Base-by-base conservation (phyloP, 768 basidiomycete species). In the Gloeostereum incarnatum region DNA sequence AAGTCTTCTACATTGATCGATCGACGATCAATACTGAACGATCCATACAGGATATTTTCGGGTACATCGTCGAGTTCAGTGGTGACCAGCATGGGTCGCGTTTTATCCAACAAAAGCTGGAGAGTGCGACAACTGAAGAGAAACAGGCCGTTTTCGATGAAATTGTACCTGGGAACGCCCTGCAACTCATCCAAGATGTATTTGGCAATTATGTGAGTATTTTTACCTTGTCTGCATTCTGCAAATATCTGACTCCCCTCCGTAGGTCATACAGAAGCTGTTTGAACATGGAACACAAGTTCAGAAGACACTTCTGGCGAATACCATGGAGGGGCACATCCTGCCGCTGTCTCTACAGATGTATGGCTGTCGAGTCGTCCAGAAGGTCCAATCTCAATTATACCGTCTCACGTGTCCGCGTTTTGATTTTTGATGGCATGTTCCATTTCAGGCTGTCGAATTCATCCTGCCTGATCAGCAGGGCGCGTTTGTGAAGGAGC, bases 21-120 rank as follows among this genome's bases (percentile, higher is more conserved):
- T 26, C 20, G 22, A 25, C 24, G 19, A 33, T 8, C 45, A 17
- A 52, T 39, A n/a, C n/a, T n/a, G n/a, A n/a, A n/a, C n/a, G n/a
- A n/a, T 17, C 35, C 46, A 35, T 14, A 8, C 48, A 97, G 94
- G 90, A 94, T 50, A 81, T 99, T 45, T 68, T 71, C 31, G 88
- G 88, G 6, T 74, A 85, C 55, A 58, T 94, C 39, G 81, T 87
- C 27, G 94, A 97, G 57, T 99, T 99, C 56, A 82, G 87, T 41
- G 76, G 78, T 10, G 94, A 98, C 58, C 93, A 96, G 54, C 86
- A 93, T 45, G 94, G 92, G n/a, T 96, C 92, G n/a, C 78, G 94
- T 6, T 91, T 97, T 58, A 92, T 99, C 44, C 94, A 98, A 55
- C 79, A 85, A 49, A 82, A 84, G 52, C 67, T 97, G 29, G 81